Evolutionary conservation across 176 grass and related monocot genomes (phyloP).

Genomic region (Hyparrhenia diplandra): DNA sequence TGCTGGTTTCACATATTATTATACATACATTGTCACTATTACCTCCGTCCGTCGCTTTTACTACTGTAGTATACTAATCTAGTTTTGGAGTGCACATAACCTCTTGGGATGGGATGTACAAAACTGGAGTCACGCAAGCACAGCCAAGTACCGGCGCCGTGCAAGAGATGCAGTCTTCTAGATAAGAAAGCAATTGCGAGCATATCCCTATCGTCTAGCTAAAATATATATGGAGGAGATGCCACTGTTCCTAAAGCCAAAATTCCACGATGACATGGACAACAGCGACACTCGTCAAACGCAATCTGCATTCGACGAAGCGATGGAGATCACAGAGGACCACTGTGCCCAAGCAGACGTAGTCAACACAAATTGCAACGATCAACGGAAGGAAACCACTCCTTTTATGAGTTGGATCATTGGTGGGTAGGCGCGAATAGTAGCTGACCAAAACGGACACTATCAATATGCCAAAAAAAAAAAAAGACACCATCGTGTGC

Average conservation of each 20-base stretch:
- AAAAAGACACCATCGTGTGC: too few species aligned
- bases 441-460: too few species aligned
- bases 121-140: not conserved
- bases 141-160: not conserved
- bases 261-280: not conserved
- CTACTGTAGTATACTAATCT: too few species aligned
- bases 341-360: not conserved
- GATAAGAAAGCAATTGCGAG: not conserved
- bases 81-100: conserved; percentile 29
- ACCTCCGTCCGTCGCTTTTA: not conserved
- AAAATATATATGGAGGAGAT: not conserved
- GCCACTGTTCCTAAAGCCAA: not conserved
- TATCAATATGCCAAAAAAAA: too few species aligned
- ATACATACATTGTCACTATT: not conserved
- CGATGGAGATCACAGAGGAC: not conserved
- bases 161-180: not conserved
- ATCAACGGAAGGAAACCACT: not conserved
- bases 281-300: not conserved
- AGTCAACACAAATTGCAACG: not conserved
- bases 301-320: not conserved
- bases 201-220: not conserved
- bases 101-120: not conserved
- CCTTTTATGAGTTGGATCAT: not conserved
- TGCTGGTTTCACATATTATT: not conserved
- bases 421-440: conserved; percentile 7